Conservation (phyloP, 805 yeast species). For the Pichia exigua region DNA sequence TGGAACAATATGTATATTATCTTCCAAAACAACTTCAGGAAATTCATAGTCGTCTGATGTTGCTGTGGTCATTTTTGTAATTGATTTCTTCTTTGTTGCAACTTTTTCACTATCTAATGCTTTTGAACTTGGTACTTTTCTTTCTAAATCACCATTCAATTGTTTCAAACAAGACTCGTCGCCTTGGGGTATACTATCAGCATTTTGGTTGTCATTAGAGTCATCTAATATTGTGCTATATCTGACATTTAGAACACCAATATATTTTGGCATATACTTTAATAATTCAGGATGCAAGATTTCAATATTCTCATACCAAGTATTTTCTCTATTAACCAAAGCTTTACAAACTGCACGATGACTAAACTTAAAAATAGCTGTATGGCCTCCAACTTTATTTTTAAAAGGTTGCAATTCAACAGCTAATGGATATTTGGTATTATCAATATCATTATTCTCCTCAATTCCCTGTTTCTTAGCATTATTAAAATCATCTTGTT, state of each 20-base stretch:
- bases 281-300: conserved; percentile 65
- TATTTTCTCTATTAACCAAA: conserved; percentile 79
- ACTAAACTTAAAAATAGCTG: conserved; percentile 89
- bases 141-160: background rate
- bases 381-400: conserved; percentile 96
- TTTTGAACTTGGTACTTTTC: background rate
- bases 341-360: conserved; percentile 92
- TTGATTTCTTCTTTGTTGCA: background rate
- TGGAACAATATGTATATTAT: conserved; percentile 87
- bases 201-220: conserved; percentile 4
- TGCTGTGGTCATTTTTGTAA: background rate
- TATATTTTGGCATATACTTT: conserved; percentile 85
- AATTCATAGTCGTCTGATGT: conserved; percentile 17
- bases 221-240: conserved; percentile 39
- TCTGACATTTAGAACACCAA: conserved; percentile 90
- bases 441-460: conserved; percentile 10
- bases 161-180: background rate
- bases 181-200: background rate
- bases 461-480: background rate
- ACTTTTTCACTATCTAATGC: background rate
- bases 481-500: background rate
- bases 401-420: conserved; percentile 88
- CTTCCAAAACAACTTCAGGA: conserved; percentile 87
- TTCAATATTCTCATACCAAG: conserved; percentile 89
- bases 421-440: conserved; percentile 54